phyloP scores from a whole-genome alignment of 2,329 filamentous ascomycete genomes.

The Capronia epimyces region DNA sequence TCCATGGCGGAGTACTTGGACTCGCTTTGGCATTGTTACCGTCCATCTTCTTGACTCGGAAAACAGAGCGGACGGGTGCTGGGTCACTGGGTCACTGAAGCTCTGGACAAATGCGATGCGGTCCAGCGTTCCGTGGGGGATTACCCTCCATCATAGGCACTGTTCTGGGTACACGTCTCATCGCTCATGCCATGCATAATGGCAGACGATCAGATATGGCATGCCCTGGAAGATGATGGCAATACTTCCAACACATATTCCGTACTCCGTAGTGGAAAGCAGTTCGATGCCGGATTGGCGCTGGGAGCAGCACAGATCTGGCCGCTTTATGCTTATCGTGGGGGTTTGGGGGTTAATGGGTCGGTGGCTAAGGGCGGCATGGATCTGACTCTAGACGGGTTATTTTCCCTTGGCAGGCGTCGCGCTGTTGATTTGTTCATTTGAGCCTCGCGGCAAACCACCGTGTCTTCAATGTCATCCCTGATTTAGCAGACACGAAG shows the following conservation, averaged over 20 bases:
- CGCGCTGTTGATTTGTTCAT: background rate
- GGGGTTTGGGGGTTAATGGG: no score
- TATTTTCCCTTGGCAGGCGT: background rate
- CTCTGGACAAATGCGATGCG: constrained; percentile 9
- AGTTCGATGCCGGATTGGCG: no score
- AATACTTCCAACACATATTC: background rate
- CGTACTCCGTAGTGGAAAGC: background rate
- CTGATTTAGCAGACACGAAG: background rate
- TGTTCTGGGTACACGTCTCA: constrained; percentile 6
- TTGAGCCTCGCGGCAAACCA: background rate
- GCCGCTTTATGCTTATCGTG: no score
- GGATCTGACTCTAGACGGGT: background rate
- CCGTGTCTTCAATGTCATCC: background rate
- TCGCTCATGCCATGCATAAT: constrained; percentile 14
- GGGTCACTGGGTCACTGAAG: background rate
- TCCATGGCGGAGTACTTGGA: constrained; percentile 5
- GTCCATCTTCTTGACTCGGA: constrained; percentile 5
- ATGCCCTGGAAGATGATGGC: background rate
- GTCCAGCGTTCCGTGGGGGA: constrained; percentile 4
- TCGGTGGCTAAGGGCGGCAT: no score
- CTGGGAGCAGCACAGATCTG: no score
- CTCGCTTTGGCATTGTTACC: background rate
- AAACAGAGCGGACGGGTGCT: background rate
- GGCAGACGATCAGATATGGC: background rate
- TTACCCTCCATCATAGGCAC: constrained; percentile 17